Conservation (phyloP, 257 asterid genomes). For the Gardenia jasminoides region DNA sequence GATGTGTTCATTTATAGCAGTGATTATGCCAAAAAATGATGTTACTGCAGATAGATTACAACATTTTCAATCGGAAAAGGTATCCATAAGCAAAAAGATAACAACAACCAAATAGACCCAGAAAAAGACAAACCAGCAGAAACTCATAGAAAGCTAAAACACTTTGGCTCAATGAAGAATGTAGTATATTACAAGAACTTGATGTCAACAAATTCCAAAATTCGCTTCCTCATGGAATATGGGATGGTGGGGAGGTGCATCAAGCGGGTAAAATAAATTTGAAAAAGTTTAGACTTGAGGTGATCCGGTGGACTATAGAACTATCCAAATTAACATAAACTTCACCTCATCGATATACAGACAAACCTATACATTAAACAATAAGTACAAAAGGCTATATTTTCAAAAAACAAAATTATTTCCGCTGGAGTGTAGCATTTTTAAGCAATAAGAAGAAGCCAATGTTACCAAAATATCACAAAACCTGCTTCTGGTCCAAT, state of each 20-base stretch:
- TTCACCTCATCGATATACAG: not conserved
- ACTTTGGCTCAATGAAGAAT: not conserved
- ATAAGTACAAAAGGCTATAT: not conserved
- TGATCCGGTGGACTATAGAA: not conserved
- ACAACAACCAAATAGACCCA: not conserved
- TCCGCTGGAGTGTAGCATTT: slow-evolving; percentile 4
- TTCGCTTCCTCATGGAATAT: not conserved
- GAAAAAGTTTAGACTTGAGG: not conserved
- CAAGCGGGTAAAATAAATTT: not conserved
- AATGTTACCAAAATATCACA: slow-evolving; percentile 91
- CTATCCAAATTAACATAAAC: not conserved
- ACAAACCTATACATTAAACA: not conserved
- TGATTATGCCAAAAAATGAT: slow-evolving; percentile 73
- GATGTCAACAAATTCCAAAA: not conserved
- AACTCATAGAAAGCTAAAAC: no score
- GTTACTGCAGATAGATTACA: slow-evolving; percentile 56
- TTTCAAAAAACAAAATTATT: not conserved
- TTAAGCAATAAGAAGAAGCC: slow-evolving; percentile 60
- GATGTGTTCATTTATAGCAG: slow-evolving; percentile 79
- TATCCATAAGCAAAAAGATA: not conserved
- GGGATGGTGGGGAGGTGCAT: not conserved
- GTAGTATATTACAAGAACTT: not conserved
- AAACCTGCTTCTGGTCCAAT: slow-evolving; percentile 99
- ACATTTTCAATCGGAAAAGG: not conserved
- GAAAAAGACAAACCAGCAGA: not conserved